Conservation (phyloP, 2,329 filamentous ascomycete species). For the Pyrenophora seminiperda region DNA sequence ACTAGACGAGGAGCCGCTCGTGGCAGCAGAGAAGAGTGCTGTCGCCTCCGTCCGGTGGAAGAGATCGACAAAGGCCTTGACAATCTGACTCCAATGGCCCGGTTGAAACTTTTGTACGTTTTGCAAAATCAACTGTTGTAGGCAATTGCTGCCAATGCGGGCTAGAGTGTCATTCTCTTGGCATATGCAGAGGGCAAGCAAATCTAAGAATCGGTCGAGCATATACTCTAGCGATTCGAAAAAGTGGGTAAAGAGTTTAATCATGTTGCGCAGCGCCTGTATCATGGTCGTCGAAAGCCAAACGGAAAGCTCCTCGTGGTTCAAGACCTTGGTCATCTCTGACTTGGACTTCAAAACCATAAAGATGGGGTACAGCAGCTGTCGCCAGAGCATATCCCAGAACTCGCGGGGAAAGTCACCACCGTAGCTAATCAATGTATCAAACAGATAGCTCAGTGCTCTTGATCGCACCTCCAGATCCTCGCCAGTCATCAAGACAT, state of each 20-base stretch:
- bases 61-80: constrained; percentile 92
- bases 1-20: constrained; percentile 52
- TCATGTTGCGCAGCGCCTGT: constrained; percentile 96
- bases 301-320: constrained; percentile 95
- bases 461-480: constrained; percentile 90
- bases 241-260: constrained; percentile 97
- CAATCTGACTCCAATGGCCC: constrained; percentile 91
- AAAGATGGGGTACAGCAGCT: constrained; percentile 97
- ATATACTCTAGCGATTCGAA: constrained; percentile 96
- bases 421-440: constrained; percentile 86
- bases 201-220: constrained; percentile 94
- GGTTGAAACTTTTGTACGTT: constrained; percentile 91
- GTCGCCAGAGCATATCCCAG: constrained; percentile 98
- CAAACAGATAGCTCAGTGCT: constrained; percentile 95
- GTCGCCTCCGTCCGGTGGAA: constrained; percentile 95
- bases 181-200: constrained; percentile 94
- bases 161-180: constrained; percentile 99
- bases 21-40: constrained; percentile 87
- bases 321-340: constrained; percentile 93
- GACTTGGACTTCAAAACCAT: constrained; percentile 96
- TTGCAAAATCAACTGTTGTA: constrained; percentile 94
- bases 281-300: constrained; percentile 99
- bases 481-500: constrained; percentile 98
- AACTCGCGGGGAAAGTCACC: constrained; percentile 91
- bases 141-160: constrained; percentile 94